A percentile compares a stretch with the other conserved stretches of the same genome.
phyloP scores from a whole-genome alignment of 352 stramenopile genomes.

The Blastocystis sp. region DNA sequence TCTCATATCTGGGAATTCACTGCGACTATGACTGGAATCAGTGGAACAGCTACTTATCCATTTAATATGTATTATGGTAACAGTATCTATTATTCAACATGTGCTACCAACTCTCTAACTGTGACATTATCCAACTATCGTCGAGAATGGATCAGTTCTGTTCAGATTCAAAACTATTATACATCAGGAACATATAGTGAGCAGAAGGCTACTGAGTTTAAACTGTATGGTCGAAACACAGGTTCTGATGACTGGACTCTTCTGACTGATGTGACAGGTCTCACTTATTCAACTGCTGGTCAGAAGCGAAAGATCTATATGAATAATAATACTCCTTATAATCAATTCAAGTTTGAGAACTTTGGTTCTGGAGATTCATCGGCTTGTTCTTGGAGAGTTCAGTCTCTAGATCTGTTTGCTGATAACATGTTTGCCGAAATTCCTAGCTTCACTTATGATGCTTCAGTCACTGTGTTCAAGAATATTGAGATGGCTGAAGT shows the following conservation, averaged over 20 bases:
- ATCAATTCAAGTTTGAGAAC: slow-evolving; percentile 36
- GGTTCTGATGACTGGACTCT: neutral
- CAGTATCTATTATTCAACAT: neutral
- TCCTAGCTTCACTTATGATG: neutral
- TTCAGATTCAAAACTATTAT: neutral
- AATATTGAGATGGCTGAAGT: slow-evolving; percentile 52
- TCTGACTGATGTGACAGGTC: neutral
- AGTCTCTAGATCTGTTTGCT: neutral
- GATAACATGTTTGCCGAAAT: neutral
- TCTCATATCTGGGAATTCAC: slow-evolving; percentile 1
- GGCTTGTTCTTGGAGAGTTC: neutral
- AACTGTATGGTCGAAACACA: neutral
- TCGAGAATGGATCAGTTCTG: slow-evolving; percentile 43
- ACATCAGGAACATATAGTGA: neutral
- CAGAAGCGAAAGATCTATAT: neutral
- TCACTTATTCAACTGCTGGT: neutral
- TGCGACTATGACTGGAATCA: neutral
- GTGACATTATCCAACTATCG: neutral
- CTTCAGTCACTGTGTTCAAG: neutral
- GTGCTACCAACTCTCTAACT: neutral
- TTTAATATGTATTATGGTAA: neutral
- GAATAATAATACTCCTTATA: neutral
- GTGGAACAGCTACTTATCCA: neutral
- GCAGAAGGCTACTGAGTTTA: neutral
- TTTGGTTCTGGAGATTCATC: neutral